Conservation (phyloP, 2,329 filamentous ascomycete species). For the Oidium heveae region DNA sequence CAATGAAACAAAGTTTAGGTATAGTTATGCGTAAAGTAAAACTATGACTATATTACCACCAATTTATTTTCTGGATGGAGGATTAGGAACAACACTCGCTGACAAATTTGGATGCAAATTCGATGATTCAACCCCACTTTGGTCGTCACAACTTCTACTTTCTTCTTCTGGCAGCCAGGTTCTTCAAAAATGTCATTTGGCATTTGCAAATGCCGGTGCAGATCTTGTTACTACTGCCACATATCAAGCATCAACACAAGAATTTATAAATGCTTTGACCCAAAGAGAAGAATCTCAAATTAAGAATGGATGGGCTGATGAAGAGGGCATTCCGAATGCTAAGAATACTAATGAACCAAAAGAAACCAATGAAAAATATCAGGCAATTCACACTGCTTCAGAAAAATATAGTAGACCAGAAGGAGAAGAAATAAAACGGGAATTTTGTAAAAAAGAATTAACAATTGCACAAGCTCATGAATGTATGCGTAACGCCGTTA, state of each 20-base stretch:
- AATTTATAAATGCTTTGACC: background rate
- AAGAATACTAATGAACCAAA: no score
- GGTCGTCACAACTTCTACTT: constrained; percentile 42
- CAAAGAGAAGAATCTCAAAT: background rate
- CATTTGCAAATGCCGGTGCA: constrained; percentile 23
- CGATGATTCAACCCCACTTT: constrained; percentile 28
- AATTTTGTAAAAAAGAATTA: no score
- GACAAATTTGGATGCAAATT: constrained; percentile 29
- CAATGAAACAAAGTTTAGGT: no score
- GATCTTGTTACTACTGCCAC: constrained; percentile 42
- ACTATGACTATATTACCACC: constrained; percentile 1
- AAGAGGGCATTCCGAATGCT: no score
- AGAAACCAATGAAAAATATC: no score
- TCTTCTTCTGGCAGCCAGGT: constrained; percentile 8
- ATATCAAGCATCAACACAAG: constrained; percentile 23
- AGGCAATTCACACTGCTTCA: no score
- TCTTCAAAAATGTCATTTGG: constrained; percentile 5
- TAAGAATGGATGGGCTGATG: no score
- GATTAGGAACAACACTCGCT: constrained; percentile 40
- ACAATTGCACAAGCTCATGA: constrained; percentile 15
- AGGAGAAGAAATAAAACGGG: no score
- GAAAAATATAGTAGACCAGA: no score
- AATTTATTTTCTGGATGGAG: constrained; percentile 33
- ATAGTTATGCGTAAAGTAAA: background rate
- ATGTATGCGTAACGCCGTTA: constrained; percentile 18